Base-by-base conservation (phyloP, 768 basidiomycete species). In the Russula lepida region DNA sequence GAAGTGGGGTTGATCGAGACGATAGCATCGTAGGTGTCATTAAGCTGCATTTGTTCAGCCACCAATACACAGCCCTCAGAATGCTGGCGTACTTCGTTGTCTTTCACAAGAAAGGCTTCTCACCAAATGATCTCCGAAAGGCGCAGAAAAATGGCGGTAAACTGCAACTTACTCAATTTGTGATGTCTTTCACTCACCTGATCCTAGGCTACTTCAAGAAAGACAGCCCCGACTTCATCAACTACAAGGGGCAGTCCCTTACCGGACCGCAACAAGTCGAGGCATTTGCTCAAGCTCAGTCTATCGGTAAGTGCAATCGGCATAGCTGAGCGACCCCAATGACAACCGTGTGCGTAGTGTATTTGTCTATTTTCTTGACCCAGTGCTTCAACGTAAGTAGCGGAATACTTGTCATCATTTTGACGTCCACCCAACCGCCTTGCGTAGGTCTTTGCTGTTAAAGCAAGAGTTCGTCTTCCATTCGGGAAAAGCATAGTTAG, bases 81-180 rank as follows among this genome's bases (percentile, higher is more conserved):
- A 67, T 86, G n/a, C 71, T 83, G 13, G 78, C 80, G 6, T 87
- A 86, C 68, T 86, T 87, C 63, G 78, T 86, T 17, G 83, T 86
- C 13, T 87, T 86, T 69, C 78, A 74, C 72, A 81, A 81, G 70
- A 74, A 76, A 21, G 85, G 85, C 0, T 85, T 87, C 68, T 75
- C 81, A 2, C 85, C 85, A 4, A 69, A 62, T 21, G 85, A 87
- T 68, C 73, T 87, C 56, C 70, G 72, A 21, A 68, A 62, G 15
- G 81, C 84, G 1, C 85, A 87, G 66, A 67, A 74, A 25, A 28
- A 59, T 33, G 65, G 65, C 23, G 19, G 60, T 59, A 21, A 37
- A 27, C 54, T 11, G 15, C 13, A 23, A 35, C 28, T 49, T 44
- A 4, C 37, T 35, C 30, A n/a, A 43, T 59, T 12, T 15, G 27